Evolutionary conservation across 2,329 filamentous ascomycete genomes (phyloP), one percentile per base, ranked within the genome.

Genomic region (Fusarium solani-melongenae): DNA sequence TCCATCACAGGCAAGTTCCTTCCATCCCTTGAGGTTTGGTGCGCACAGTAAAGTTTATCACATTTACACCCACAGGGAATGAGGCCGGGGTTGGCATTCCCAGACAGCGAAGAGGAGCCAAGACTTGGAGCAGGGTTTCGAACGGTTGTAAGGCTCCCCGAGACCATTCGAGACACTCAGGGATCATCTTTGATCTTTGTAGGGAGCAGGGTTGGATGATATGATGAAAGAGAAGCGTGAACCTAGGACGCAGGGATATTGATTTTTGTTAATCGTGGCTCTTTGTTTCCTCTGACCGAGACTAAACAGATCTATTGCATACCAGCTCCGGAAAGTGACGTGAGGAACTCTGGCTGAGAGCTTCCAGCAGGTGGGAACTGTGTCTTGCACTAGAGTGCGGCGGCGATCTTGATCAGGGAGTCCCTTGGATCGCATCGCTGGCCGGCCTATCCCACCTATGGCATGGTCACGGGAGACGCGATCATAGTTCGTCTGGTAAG

Each of bases 371-470:
- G 41, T 44, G 51, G 27, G 49, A n/a, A 17, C 34, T 29, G 22
- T 4, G 27, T 12, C 17, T 38, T 36, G 39, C 67, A 59, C 67
- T 73, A 73, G 59, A 62, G 53, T 55, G 59, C 58, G 59, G 61
- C 64, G 64, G 67, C 41, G 66, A 74, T 73, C 62, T 68, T 75
- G 72, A 71, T 71, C 69, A 64, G 41, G 62, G 53, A 71, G 62
- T 72, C 62, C 69, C 62, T 75, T 70, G 62, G 62, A 62, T 73
- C 51, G 58, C 60, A 57, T 67, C 62, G 14, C 49, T 34, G 55
- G 56, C 29, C 34, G 60, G 53, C 60, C 38, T 57, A 67, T 64
- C 63, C 67, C 61, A 66, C 49, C 53, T 60, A 49, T 53, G 44
- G 66, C 56, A 64, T 41, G 34, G 57, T 62, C 71, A 74, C 71